phyloP scores from a whole-genome alignment of 2,329 filamentous ascomycete genomes.

The Arthroderma sp. region DNA sequence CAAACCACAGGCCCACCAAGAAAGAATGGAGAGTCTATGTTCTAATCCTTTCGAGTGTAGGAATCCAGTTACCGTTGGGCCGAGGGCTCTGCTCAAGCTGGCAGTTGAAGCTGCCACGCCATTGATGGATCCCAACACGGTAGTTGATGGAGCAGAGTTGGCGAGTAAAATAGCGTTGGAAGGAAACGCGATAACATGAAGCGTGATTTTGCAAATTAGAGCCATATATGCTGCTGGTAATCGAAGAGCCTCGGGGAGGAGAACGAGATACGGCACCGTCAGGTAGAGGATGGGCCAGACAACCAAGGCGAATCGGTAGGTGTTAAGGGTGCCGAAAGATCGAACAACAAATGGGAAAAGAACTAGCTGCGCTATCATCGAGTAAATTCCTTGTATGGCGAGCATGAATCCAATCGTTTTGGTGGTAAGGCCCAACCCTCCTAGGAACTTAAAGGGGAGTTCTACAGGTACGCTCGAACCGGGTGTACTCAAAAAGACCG shows the following conservation, averaged over 20 bases:
- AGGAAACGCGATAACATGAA: constrained; percentile 82
- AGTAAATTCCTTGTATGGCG: constrained; percentile 77
- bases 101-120: constrained; percentile 85
- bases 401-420: constrained; percentile 80
- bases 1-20: constrained; percentile 82
- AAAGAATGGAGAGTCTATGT: constrained; percentile 71
- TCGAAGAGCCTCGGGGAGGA: constrained; percentile 60
- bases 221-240: constrained; percentile 64
- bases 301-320: constrained; percentile 70
- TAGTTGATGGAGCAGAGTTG: constrained; percentile 72
- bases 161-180: constrained; percentile 79
- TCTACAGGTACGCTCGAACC: constrained; percentile 39
- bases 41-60: constrained; percentile 70
- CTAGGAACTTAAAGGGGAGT: constrained; percentile 78
- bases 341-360: constrained; percentile 68
- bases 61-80: constrained; percentile 74
- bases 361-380: constrained; percentile 73
- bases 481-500: constrained; percentile 73
- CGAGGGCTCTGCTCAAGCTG: constrained; percentile 75
- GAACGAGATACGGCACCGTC: constrained; percentile 73
- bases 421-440: constrained; percentile 72
- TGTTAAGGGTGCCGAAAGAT: constrained; percentile 62
- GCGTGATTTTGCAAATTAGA: constrained; percentile 84
- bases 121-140: constrained; percentile 83
- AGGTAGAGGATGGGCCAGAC: constrained; percentile 83